Percentiles rank a stretch among this genome's conserved stretches.
These are phyloP conservation scores for Moringa oleifera DNA, from an alignment of 345 rosid species.

Conservation along the genomic window DNA sequence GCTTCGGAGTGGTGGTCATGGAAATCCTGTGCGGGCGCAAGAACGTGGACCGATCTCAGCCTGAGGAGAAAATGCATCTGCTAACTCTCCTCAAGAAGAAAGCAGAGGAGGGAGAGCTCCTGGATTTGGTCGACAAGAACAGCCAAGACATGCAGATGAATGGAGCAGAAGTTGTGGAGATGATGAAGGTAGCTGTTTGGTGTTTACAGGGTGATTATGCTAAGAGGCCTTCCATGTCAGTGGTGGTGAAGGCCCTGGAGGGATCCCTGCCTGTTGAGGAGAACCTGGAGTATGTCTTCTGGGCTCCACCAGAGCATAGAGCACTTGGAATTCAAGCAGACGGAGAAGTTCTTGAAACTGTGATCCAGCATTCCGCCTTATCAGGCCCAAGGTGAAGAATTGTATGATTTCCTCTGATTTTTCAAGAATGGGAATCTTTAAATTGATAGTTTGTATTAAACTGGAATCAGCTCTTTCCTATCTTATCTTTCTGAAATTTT, in stretches of 20 bases:
- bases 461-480: too few relatives aligned
- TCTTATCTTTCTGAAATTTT: too few relatives aligned
- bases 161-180: constrained; percentile 14
- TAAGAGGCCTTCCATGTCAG: constrained; percentile 26
- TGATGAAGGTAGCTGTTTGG: constrained; percentile 30
- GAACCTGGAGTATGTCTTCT: constrained; percentile 10
- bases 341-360: too few relatives aligned
- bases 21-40: too few relatives aligned
- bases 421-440: too few relatives aligned
- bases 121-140: constrained; percentile 19
- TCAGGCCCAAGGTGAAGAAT: too few relatives aligned
- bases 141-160: constrained; percentile 15
- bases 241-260: constrained; percentile 18
- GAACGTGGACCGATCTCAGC: constrained; percentile 1
- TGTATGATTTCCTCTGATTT: too few relatives aligned
- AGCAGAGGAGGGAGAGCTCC: constrained; percentile 13
- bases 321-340: too few relatives aligned
- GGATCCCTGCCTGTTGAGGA: constrained; percentile 6
- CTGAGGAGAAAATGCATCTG: constrained; percentile 18
- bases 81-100: constrained; percentile 12
- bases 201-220: constrained; percentile 21
- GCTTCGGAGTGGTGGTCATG: too few relatives aligned
- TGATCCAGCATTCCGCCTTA: too few relatives aligned
- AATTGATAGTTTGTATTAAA: too few relatives aligned
- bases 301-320: not conserved